phyloP scores from a whole-genome alignment of 2,329 filamentous ascomycete species.

The Stemphylium vesicarium region DNA sequence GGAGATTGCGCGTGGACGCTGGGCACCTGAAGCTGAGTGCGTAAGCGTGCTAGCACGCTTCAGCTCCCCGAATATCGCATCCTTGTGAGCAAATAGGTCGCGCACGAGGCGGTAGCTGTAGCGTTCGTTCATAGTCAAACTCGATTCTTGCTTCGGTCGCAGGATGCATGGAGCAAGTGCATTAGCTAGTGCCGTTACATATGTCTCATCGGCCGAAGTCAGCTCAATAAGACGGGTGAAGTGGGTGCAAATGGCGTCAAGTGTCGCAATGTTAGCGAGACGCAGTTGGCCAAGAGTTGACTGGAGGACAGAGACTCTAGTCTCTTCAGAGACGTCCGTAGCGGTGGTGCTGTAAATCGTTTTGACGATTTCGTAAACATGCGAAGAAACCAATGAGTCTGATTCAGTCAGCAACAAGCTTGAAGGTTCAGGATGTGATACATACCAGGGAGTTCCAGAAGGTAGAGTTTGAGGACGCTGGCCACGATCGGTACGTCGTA shows the following conservation, averaged over 20 bases:
- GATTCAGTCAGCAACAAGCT: slow-evolving; percentile 25
- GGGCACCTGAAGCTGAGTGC: slow-evolving; percentile 62
- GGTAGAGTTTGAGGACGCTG: slow-evolving; percentile 89
- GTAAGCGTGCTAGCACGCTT: slow-evolving; percentile 83
- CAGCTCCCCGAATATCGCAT: slow-evolving; percentile 91
- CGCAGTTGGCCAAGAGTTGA: slow-evolving; percentile 94
- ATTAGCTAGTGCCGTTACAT: slow-evolving; percentile 75
- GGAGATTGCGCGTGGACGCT: slow-evolving; percentile 83
- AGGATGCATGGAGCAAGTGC: slow-evolving; percentile 84
- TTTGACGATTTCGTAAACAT: slow-evolving; percentile 98
- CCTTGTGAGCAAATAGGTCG: slow-evolving; percentile 92
- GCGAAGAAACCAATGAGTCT: slow-evolving; percentile 98
- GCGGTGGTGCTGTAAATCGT: slow-evolving; percentile 92
- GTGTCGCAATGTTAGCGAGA: slow-evolving; percentile 96
- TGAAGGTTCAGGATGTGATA: background rate
- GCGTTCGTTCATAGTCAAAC: slow-evolving; percentile 92
- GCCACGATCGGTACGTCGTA: slow-evolving; percentile 96
- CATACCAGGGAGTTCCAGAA: slow-evolving; percentile 91
- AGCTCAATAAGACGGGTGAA: slow-evolving; percentile 96
- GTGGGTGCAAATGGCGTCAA: slow-evolving; percentile 97
- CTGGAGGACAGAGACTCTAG: slow-evolving; percentile 88
- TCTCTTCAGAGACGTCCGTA: slow-evolving; percentile 67
- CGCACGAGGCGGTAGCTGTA: slow-evolving; percentile 89
- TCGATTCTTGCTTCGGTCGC: slow-evolving; percentile 84
- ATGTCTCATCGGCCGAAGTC: slow-evolving; percentile 91